Base-by-base conservation (phyloP, 257 asterid species). In the Solanum chmielewskii region DNA sequence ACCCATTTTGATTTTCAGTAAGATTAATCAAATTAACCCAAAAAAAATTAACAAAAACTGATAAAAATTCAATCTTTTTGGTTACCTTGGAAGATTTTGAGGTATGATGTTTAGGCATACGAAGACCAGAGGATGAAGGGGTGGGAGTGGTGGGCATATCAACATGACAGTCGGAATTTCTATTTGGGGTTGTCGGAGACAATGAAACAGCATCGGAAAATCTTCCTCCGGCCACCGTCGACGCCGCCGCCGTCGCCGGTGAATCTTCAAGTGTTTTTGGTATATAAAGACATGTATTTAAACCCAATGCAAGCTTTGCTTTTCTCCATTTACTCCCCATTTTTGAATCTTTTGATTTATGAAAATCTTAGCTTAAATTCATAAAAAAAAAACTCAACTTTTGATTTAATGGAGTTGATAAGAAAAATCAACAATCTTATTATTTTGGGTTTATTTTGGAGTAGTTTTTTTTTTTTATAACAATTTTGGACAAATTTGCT, bases 311-410 rank as follows among this genome's bases (percentile, higher is more conserved):
- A 81, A 91, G 18, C 90, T 94, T 94, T 68, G 84, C 97, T 85
- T 95, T 95, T 87, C 92, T 86, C 99, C 99, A 96, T 95, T 90
- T 93, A 89, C 95, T 94, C 74, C 89, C 96, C 98, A 95, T 93
- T 87, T 87, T 83, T 68, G 80, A 64, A 21, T 6, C 41, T n/a
- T 62, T 37, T 37, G 13, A 11, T n/a, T n/a, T 41, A 2, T 11
- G 3, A 29, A 29, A 37, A 37, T 25, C 20, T 31, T 31, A 73
- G 27, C 1, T 35, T 9, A 29, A 69, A 69, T 70, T 70, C n/a
- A 31, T 31, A 16, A 31, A 69, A 23, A 69, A 29, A 29, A 69
- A 69, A 31, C 10, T 69, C n/a, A 69, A 69, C 12, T 31, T 31
- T 70, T 31, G 20, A 39, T 9, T 27, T 27, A 13, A 66, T 66